A percentile compares a stretch with the other conserved stretches of the same genome.
These are phyloP conservation scores for Bruguiera parviflora DNA, from an alignment of 345 rosid genomes.

Conservation along the genomic window DNA sequence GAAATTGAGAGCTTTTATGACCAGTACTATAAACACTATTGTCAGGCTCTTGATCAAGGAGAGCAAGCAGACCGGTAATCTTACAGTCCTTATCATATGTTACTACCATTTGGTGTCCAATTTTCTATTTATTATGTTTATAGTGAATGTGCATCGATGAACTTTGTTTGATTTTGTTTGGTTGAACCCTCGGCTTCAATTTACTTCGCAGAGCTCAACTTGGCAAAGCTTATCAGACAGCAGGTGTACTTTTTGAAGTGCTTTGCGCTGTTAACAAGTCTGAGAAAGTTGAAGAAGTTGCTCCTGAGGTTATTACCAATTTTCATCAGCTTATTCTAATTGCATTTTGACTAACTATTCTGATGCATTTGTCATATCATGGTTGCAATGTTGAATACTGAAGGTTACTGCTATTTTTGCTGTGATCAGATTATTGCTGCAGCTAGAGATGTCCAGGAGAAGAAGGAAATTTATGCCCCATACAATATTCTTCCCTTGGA, in stretches of 20 bases:
- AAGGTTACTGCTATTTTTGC: constrained; percentile 11
- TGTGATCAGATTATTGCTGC: constrained; percentile 87
- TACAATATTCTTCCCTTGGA: constrained; percentile 96
- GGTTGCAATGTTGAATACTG: background rate
- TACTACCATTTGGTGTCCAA: background rate
- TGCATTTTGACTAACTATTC: constrained; percentile 1
- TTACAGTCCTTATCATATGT: constrained; percentile 8
- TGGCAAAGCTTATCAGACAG: constrained; percentile 97
- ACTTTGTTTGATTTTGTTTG: background rate
- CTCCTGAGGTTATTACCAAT: constrained; percentile 75
- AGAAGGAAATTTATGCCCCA: constrained; percentile 93
- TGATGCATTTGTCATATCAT: background rate
- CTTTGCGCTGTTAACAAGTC: constrained; percentile 95
- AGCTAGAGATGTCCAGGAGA: constrained; percentile 97
- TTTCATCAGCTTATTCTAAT: constrained; percentile 6
- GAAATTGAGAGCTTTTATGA: constrained; percentile 94
- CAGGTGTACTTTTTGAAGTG: constrained; percentile 96
- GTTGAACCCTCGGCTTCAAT: constrained; percentile 5
- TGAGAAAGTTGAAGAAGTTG: constrained; percentile 99
- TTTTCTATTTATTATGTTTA: background rate
- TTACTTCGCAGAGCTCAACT: constrained; percentile 81
- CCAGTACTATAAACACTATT: constrained; percentile 88
- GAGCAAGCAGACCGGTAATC: constrained; percentile 94
- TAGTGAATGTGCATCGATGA: background rate
- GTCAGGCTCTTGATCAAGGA: constrained; percentile 86